Conservation (phyloP, 768 basidiomycete genomes). For the Lactifluus pinguis region DNA sequence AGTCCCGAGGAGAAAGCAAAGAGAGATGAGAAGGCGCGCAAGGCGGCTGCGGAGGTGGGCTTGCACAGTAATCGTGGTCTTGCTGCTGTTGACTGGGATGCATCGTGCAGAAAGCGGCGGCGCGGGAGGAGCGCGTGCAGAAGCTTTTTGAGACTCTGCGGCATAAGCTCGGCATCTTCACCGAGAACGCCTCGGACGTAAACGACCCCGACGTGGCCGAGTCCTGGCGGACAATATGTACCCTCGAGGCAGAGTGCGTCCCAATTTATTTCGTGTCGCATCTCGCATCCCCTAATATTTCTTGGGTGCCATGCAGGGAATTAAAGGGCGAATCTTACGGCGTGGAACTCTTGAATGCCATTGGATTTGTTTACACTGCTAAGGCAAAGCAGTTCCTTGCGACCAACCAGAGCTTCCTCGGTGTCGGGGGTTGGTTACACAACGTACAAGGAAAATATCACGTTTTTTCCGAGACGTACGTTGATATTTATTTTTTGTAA, state of each 20-base stretch:
- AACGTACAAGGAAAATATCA: slow-evolving; percentile 90
- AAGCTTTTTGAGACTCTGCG: slow-evolving; percentile 73
- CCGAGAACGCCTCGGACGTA: slow-evolving; percentile 68
- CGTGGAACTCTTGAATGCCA: slow-evolving; percentile 72
- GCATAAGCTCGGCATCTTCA: slow-evolving; percentile 79
- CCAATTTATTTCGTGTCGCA: background rate
- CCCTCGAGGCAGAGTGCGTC: slow-evolving; percentile 73
- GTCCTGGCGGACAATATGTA: slow-evolving; percentile 72
- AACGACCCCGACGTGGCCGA: slow-evolving; percentile 57
- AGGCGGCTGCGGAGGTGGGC: slow-evolving; percentile 59
- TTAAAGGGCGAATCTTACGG: slow-evolving; percentile 83
- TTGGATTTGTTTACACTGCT: slow-evolving; percentile 77
- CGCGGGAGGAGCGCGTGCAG: slow-evolving; percentile 63
- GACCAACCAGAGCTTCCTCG: slow-evolving; percentile 56
- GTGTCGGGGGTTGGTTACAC: slow-evolving; percentile 89
- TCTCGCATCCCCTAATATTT: background rate
- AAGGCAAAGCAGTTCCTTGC: slow-evolving; percentile 82
- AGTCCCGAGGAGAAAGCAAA: slow-evolving; percentile 34
- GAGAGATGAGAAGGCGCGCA: slow-evolving; percentile 60
- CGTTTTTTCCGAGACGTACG: slow-evolving; percentile 87
- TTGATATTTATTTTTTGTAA: slow-evolving; percentile 1
- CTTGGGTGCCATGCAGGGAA: slow-evolving; percentile 38
- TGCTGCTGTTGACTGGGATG: slow-evolving; percentile 10
- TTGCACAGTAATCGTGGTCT: background rate
- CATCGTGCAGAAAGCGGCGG: slow-evolving; percentile 59